These are phyloP conservation scores for Naganishia friedmannii DNA, from an alignment of 768 basidiomycete species.

Conservation along the genomic window DNA sequence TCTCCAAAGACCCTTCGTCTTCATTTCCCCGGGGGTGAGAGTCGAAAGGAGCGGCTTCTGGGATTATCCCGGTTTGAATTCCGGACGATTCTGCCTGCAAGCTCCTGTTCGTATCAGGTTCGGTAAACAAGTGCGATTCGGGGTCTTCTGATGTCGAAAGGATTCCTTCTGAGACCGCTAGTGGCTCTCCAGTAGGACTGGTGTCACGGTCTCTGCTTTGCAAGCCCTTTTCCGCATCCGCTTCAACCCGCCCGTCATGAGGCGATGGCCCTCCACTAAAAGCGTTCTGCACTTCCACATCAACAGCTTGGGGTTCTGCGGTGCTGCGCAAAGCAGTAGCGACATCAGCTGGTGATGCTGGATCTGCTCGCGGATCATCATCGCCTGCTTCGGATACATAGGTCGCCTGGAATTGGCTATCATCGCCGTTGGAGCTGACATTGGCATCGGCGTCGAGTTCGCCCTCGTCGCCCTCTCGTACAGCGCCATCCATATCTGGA, in stretches of 20 bases:
- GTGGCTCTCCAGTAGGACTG: no score
- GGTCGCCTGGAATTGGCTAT: background rate
- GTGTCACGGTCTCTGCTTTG: no score
- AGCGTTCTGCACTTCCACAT: background rate
- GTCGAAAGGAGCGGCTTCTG: background rate
- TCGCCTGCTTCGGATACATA: background rate
- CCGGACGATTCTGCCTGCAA: background rate
- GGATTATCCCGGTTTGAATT: background rate
- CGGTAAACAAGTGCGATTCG: background rate
- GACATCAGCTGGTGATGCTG: background rate
- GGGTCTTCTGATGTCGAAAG: background rate
- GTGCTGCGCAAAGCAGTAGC: background rate
- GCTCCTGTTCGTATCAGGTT: background rate
- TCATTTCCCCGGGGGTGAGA: background rate
- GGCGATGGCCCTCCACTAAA: background rate
- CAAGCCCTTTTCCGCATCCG: background rate
- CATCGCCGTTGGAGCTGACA: constrained; percentile 7
- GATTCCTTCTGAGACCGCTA: no score
- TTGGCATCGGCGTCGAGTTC: background rate
- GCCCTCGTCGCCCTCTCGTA: background rate
- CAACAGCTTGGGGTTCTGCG: background rate
- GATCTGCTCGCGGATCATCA: background rate
- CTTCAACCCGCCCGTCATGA: no score
- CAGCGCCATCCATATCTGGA: background rate
- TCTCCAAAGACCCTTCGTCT: background rate